A percentile compares a stretch with the other conserved stretches of the same genome.
Evolutionary conservation across 2,329 filamentous ascomycete genomes (phyloP).

Genomic region (Leptographium lundbergii): DNA sequence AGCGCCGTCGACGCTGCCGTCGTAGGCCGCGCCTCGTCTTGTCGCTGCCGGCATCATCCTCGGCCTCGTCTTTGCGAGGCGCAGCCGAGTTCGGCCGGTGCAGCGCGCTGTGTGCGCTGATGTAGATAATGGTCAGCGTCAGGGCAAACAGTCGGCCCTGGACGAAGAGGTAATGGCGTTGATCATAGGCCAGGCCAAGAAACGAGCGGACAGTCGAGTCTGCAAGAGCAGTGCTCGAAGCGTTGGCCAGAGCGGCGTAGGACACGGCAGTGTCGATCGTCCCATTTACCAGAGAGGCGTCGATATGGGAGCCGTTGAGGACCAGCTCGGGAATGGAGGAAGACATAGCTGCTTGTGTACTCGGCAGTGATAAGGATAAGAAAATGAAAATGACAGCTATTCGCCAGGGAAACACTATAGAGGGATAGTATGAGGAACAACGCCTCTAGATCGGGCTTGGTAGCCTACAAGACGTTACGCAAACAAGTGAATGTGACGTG

Average conservation of each 20-base stretch:
- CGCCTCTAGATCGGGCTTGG: too few relatives aligned
- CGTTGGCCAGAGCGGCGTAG: not conserved
- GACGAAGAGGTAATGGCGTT: conserved; percentile 28
- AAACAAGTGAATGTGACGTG: too few relatives aligned
- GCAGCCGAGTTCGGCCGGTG: conserved; percentile 70
- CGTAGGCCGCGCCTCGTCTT: conserved; percentile 21
- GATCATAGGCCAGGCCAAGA: not conserved
- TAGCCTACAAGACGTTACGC: too few relatives aligned
- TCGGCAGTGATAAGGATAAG: too few relatives aligned
- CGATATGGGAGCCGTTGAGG: not conserved
- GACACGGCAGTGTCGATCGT: not conserved
- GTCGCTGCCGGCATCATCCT: conserved; percentile 16
- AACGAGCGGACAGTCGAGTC: not conserved
- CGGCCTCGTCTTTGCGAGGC: conserved; percentile 35
- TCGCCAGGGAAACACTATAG: too few relatives aligned
- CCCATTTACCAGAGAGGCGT: not conserved
- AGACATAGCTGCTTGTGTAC: not conserved
- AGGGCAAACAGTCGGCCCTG: conserved; percentile 43
- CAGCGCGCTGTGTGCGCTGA: conserved; percentile 74
- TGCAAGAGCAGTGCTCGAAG: too few relatives aligned
- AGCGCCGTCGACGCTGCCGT: not conserved
- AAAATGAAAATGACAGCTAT: too few relatives aligned
- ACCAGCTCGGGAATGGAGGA: not conserved
- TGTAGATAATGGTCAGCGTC: conserved; percentile 71
- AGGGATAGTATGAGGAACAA: too few relatives aligned